Evolutionary conservation across 495 filamentous ascomycete species (phyloP).

Genomic region (Podospora tetraspora): DNA sequence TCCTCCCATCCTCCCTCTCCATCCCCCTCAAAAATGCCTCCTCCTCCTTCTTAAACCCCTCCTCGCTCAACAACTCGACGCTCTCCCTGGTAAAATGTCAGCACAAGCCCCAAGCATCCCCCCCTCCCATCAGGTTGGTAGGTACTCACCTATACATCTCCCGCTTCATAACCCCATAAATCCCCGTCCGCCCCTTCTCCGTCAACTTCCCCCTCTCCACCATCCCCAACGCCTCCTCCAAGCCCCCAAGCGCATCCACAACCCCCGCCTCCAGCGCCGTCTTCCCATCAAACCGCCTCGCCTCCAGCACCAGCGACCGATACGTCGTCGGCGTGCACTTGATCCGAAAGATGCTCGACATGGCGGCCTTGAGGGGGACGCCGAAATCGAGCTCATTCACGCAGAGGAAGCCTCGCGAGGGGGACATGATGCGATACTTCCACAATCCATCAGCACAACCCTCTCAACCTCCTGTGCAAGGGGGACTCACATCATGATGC

Average conservation of each 20-base stretch:
- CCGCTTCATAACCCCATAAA: constrained; percentile 62
- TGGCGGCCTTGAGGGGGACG: constrained; percentile 61
- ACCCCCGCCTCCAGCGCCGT: constrained; percentile 59
- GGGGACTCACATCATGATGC: constrained; percentile 56
- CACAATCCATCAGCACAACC: no score
- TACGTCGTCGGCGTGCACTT: constrained; percentile 57
- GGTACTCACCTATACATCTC: constrained; percentile 55
- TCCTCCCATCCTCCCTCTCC: constrained; percentile 28
- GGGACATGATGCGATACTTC: constrained; percentile 65
- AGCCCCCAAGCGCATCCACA: constrained; percentile 60
- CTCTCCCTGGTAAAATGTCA: constrained; percentile 36
- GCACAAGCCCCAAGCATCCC: no score
- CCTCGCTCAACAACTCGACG: constrained; percentile 47
- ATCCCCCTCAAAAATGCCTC: constrained; percentile 37
- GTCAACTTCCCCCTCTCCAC: constrained; percentile 51
- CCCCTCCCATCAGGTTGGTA: no score
- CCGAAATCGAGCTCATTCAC: constrained; percentile 77
- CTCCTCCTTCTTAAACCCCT: constrained; percentile 38
- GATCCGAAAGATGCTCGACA: constrained; percentile 66
- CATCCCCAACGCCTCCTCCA: constrained; percentile 54
- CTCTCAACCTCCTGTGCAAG: no score
- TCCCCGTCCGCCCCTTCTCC: constrained; percentile 54
- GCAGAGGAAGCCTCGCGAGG: constrained; percentile 61
- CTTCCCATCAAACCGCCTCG: constrained; percentile 55
- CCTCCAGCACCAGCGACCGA: constrained; percentile 62